Percentiles rank a stretch among this genome's conserved stretches.
These are phyloP conservation scores for Heterobasidion occidentale DNA, from an alignment of 1,284 basidiomycete genomes.

Conservation along the genomic window DNA sequence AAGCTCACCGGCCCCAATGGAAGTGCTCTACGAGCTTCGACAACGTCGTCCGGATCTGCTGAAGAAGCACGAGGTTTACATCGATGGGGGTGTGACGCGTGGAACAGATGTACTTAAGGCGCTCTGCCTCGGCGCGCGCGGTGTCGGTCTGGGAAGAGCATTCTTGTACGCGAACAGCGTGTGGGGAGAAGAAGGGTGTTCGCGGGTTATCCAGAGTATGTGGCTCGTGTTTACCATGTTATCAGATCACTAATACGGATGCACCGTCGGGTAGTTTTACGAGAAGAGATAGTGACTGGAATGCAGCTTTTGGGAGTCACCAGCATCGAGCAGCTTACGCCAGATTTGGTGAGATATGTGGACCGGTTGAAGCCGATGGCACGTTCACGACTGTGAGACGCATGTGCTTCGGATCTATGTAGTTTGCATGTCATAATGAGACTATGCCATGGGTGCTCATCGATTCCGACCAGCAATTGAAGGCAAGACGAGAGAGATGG, in stretches of 20 bases:
- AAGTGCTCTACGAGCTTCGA: constrained; percentile 37
- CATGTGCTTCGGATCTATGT: background rate
- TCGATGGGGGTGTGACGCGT: constrained; percentile 66
- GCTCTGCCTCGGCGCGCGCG: constrained; percentile 61
- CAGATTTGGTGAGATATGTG: constrained; percentile 34
- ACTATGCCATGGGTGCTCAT: background rate
- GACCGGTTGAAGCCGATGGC: constrained; percentile 1
- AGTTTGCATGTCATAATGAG: background rate
- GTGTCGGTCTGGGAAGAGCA: constrained; percentile 47
- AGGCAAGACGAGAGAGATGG: background rate
- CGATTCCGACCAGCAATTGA: background rate
- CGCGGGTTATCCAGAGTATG: constrained; percentile 19
- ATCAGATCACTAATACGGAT: background rate
- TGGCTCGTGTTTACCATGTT: background rate
- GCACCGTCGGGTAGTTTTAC: constrained; percentile 14
- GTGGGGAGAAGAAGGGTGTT: constrained; percentile 50
- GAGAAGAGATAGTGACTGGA: constrained; percentile 38
- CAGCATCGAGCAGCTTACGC: constrained; percentile 36
- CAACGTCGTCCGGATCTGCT: constrained; percentile 29
- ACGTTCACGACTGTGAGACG: constrained; percentile 6
- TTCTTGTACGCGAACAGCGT: constrained; percentile 60
- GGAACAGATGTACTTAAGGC: constrained; percentile 71
- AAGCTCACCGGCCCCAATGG: constrained; percentile 17
- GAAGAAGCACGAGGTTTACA: constrained; percentile 54
- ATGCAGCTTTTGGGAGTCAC: constrained; percentile 48